phyloP scores from a whole-genome alignment of 441 rosid species.

The Bocquillonia castaneifolia region DNA sequence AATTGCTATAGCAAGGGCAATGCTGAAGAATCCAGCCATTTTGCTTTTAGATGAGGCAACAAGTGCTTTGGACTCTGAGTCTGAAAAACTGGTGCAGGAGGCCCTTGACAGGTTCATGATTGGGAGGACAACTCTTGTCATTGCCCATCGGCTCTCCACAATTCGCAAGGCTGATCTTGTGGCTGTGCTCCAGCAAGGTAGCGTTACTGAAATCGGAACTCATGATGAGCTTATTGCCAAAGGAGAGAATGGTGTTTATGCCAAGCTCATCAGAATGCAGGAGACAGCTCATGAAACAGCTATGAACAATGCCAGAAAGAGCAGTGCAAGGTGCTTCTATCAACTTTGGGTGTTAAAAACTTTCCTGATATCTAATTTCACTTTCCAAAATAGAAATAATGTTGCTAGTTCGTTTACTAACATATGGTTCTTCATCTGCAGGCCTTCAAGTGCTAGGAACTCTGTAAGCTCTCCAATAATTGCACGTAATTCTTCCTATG shows the following conservation, averaged over 20 bases:
- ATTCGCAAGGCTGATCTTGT: conserved; percentile 98
- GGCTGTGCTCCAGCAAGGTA: conserved; percentile 94
- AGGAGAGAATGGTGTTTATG: conserved; percentile 85
- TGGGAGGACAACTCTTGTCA: conserved; percentile 92
- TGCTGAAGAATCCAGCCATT: conserved; percentile 97
- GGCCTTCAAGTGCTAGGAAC: conserved; percentile 98
- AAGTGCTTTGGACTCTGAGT: conserved; percentile 95
- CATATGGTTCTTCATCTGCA: conserved; percentile 34
- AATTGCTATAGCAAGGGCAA: conserved; percentile 95
- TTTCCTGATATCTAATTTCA: background rate
- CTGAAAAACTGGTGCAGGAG: conserved; percentile 96
- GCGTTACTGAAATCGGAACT: conserved; percentile 83
- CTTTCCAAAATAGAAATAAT: background rate
- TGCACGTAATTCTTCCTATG: conserved; percentile 90
- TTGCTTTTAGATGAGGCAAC: conserved; percentile 93
- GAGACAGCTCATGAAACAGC: conserved; percentile 94
- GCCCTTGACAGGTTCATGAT: conserved; percentile 99
- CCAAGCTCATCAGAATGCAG: conserved; percentile 92
- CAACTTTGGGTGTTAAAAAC: conserved; percentile 4
- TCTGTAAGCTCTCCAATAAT: conserved; percentile 98
- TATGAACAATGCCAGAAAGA: conserved; percentile 85
- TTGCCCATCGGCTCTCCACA: conserved; percentile 97
- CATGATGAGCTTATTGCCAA: conserved; percentile 90
- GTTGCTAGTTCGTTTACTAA: conserved; percentile 1
- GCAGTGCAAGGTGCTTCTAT: conserved; percentile 78